phyloP scores from a whole-genome alignment of 495 filamentous ascomycete genomes.

The Neurospora sp. region DNA sequence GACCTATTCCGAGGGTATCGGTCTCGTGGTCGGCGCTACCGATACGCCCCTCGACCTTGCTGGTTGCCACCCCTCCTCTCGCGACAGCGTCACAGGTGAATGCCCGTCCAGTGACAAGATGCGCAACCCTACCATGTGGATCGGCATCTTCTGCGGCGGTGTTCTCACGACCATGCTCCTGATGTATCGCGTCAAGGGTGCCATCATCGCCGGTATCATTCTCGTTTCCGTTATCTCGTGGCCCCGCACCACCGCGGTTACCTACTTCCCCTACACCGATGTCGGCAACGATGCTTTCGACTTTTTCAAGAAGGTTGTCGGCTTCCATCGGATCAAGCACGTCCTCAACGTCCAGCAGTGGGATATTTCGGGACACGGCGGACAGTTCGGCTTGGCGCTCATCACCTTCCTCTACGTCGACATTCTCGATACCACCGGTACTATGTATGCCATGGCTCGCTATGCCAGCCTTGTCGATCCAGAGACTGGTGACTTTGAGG shows the following conservation, averaged over 20 bases:
- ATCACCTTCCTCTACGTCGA: slow-evolving; percentile 83
- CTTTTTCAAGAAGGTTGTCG: slow-evolving; percentile 76
- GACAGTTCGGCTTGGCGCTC: slow-evolving; percentile 65
- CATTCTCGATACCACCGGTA: slow-evolving; percentile 68
- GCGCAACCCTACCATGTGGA: slow-evolving; percentile 69
- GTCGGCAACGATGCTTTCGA: slow-evolving; percentile 58
- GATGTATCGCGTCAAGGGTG: slow-evolving; percentile 76
- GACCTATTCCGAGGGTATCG: slow-evolving; percentile 70
- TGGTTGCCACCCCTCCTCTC: slow-evolving; percentile 41
- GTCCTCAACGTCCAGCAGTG: slow-evolving; percentile 58
- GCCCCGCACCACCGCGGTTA: slow-evolving; percentile 62
- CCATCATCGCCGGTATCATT: slow-evolving; percentile 68
- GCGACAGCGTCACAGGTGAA: slow-evolving; percentile 26
- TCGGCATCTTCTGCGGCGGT: slow-evolving; percentile 75
- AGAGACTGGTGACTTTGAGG: slow-evolving; percentile 66
- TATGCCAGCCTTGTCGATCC: slow-evolving; percentile 67
- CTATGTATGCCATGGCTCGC: slow-evolving; percentile 73
- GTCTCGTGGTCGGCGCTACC: slow-evolving; percentile 50
- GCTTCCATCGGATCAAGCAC: slow-evolving; percentile 62
- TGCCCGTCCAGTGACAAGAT: slow-evolving; percentile 51
- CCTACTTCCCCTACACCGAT: slow-evolving; percentile 63
- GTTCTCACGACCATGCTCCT: slow-evolving; percentile 65
- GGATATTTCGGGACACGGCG: slow-evolving; percentile 49
- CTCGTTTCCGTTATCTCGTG: slow-evolving; percentile 78
- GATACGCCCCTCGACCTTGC: slow-evolving; percentile 57